These are phyloP conservation scores for Leccinum subrobustum DNA, from an alignment of 1,284 basidiomycete species.

Conservation along the genomic window DNA sequence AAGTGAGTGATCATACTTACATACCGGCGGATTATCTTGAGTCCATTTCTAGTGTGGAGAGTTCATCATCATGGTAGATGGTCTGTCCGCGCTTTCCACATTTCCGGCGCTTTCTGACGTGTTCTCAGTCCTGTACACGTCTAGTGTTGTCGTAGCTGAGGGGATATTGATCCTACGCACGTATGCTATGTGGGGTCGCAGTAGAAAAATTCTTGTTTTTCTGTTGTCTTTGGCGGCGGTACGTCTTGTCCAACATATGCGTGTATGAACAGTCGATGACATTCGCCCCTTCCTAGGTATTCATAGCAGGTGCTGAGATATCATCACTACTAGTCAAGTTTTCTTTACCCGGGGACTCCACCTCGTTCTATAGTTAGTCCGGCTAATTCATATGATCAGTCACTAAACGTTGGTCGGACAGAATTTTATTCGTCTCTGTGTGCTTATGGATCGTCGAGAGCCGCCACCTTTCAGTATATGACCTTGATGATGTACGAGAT, in stretches of 20 bases:
- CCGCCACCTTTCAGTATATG: constrained; percentile 12
- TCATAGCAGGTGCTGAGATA: neutral
- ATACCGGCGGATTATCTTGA: neutral
- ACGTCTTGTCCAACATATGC: constrained; percentile 1
- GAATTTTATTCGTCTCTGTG: constrained; percentile 24
- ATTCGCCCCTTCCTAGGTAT: constrained; percentile 3
- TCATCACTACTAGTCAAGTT: neutral
- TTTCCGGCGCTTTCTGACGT: neutral
- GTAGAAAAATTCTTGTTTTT: constrained; percentile 17
- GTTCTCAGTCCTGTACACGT: constrained; percentile 10
- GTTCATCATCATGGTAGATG: neutral
- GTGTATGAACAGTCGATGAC: neutral
- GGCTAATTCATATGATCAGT: neutral
- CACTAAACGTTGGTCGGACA: constrained; percentile 1
- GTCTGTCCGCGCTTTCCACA: neutral
- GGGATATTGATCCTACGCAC: constrained; percentile 10
- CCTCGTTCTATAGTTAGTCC: constrained; percentile 23
- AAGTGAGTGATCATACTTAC: constrained; percentile 7
- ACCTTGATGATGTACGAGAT: constrained; percentile 28
- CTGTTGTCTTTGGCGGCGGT: constrained; percentile 24
- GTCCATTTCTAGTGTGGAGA: constrained; percentile 10
- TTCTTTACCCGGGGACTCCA: neutral
- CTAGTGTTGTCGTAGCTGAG: constrained; percentile 24
- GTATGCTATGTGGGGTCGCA: constrained; percentile 29
- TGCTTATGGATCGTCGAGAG: constrained; percentile 19